Evolutionary conservation across 2,329 filamentous ascomycete genomes (phyloP), one percentile per base, ranked within the genome.

Genomic region (Stemphylium lycopersici): DNA sequence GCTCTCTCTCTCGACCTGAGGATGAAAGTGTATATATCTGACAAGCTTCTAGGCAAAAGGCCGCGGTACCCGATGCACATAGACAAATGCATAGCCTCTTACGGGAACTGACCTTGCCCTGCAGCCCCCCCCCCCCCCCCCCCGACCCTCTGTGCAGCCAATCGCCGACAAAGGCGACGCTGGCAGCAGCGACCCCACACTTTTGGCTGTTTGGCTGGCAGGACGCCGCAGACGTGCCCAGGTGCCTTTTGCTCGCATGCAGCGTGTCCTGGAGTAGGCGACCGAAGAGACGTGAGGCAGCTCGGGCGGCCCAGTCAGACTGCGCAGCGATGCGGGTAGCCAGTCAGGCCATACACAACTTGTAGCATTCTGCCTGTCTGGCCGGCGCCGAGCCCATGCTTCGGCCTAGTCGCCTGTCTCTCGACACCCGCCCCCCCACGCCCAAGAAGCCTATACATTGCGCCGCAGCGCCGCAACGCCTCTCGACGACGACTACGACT

Each of bases 401-500:
- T 37, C 44, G 48, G 45, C 46, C 52, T 50, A 49, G 42, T 46
- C 54, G 47, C 38, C 56, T 55, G 42, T 52, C 52, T 55, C 52
- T 36, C 44, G 31, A 34, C 32, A 15, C 42, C 46, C 52, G 41
- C 47, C 42, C 46, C 52, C 47, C 47, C 41, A 55, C 47, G 45
- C 33, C 47, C 47, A 26, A 37, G 37, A 59, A 43, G 55, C 59
- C 52, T 49, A 48, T 48, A 42, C 40, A 51, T 52, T 52, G 45
- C 48, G 57, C 57, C 57, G 49, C 59, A 58, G 54, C 59, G 53
- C 59, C 58, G 50, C 61, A 58, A 51, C 59, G 52, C 61, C 56
- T 58, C 50, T 39, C 39, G 38, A 31, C 48, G 43, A 51, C 52
- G 31, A 29, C 46, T 31, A 32, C 20, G 29, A 34, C 33, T 33